A percentile compares a stretch with the other conserved stretches of the same genome.
These are phyloP conservation scores for Ophiognomonia clavigignenti-juglandacearum DNA, from an alignment of 2,329 filamentous ascomycete genomes.

Conservation along the genomic window DNA sequence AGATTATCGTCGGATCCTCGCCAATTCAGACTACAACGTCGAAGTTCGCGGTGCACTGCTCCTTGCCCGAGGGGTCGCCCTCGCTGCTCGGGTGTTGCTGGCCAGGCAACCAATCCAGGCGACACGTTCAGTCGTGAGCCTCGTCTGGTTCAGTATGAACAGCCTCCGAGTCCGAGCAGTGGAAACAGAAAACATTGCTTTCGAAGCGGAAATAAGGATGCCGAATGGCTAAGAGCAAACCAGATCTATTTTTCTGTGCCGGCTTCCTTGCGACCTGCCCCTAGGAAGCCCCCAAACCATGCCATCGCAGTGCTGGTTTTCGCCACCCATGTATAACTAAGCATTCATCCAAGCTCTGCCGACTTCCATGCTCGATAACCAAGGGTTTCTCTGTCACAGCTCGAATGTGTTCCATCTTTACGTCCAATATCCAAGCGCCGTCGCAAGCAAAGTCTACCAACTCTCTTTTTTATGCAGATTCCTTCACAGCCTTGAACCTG, in stretches of 20 bases:
- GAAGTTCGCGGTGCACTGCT: no score
- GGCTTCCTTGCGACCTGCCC: neutral
- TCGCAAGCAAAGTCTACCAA: neutral
- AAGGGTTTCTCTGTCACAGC: neutral
- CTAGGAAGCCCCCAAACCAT: neutral
- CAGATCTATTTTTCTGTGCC: neutral
- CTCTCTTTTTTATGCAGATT: neutral
- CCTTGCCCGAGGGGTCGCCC: no score
- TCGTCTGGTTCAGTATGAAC: no score
- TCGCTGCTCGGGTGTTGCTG: no score
- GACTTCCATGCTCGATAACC: neutral
- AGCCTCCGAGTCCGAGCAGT: no score
- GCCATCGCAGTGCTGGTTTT: neutral
- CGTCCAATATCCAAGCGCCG: neutral
- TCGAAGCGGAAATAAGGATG: no score
- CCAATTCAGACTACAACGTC: no score
- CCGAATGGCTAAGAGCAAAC: neutral
- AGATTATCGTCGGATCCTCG: no score
- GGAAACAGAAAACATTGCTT: no score
- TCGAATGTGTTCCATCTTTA: neutral
- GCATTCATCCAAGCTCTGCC: neutral
- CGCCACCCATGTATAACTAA: neutral
- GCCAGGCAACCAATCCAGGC: no score
- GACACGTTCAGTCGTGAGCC: no score
- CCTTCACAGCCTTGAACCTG: constrained; percentile 11